These are phyloP conservation scores for Fomitopsis schrenkii DNA, from an alignment of 1,284 basidiomycete species.

Conservation along the genomic window DNA sequence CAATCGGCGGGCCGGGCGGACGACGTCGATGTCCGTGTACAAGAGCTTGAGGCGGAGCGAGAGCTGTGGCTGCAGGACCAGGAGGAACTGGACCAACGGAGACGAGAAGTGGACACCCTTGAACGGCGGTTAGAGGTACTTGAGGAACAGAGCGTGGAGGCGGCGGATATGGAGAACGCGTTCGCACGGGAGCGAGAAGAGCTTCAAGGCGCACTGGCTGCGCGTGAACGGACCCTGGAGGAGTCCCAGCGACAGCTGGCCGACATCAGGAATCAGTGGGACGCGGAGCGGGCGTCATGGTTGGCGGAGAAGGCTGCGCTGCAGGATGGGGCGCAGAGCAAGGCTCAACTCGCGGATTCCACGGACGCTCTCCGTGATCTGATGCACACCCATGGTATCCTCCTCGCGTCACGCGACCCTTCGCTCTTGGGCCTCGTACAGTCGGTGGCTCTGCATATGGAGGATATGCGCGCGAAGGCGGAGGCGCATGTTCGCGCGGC, in stretches of 20 bases:
- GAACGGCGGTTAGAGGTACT: conserved; percentile 40
- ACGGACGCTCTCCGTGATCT: conserved; percentile 42
- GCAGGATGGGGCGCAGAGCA: conserved; percentile 45
- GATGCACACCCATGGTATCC: conserved; percentile 50
- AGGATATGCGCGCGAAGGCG: conserved; percentile 45
- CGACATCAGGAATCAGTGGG: conserved; percentile 45
- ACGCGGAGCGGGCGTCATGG: conserved; percentile 52
- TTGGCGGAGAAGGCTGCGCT: conserved; percentile 47
- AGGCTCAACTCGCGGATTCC: conserved; percentile 46
- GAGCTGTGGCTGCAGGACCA: conserved; percentile 53
- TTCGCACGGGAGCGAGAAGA: conserved; percentile 32
- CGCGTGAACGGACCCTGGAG: conserved; percentile 46
- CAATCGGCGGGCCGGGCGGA: conserved; percentile 57
- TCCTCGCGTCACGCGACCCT: conserved; percentile 44
- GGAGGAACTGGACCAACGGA: conserved; percentile 37
- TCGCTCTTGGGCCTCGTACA: conserved; percentile 48
- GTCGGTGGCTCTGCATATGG: conserved; percentile 52
- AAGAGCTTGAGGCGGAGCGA: conserved; percentile 47
- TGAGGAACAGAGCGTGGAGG: conserved; percentile 41
- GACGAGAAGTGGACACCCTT: conserved; percentile 41
- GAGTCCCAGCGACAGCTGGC: conserved; percentile 7
- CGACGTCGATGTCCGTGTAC: conserved; percentile 46
- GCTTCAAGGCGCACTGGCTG: conserved; percentile 30
- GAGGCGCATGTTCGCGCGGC: conserved; percentile 46
- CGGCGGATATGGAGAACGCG: conserved; percentile 35